Evolutionary conservation across 73 alveolate species (phyloP).

Genomic region (Paramecium primaurelia): DNA sequence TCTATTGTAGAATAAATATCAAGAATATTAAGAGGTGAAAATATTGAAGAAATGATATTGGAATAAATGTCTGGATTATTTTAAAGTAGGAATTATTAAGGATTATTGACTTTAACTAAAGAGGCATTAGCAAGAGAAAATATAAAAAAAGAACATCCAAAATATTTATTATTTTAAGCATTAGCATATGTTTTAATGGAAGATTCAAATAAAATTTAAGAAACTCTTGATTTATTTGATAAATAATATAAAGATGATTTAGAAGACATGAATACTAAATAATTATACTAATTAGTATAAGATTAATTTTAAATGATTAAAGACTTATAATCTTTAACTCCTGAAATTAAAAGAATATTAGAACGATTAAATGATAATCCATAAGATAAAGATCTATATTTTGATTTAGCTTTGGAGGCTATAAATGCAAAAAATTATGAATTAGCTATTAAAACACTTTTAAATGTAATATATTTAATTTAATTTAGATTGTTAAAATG

Average conservation of each 20-base stretch:
- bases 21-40: constrained; percentile 4
- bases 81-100: background rate
- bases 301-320: background rate
- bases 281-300: background rate
- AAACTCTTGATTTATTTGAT: background rate
- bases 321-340: background rate
- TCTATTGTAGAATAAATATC: background rate
- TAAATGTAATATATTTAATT: background rate
- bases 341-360: background rate
- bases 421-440: background rate
- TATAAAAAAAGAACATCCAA: background rate
- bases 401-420: background rate
- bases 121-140: background rate
- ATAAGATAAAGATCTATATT: background rate
- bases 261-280: background rate
- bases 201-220: background rate
- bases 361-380: background rate
- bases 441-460: background rate
- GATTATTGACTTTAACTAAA: background rate
- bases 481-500: background rate
- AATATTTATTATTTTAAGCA: background rate
- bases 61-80: background rate
- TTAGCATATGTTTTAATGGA: background rate
- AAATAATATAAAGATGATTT: background rate
- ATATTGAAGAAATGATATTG: background rate